These are phyloP conservation scores for Volvox carteri DNA, from an alignment of 163 green algal species.

Conservation along the genomic window DNA sequence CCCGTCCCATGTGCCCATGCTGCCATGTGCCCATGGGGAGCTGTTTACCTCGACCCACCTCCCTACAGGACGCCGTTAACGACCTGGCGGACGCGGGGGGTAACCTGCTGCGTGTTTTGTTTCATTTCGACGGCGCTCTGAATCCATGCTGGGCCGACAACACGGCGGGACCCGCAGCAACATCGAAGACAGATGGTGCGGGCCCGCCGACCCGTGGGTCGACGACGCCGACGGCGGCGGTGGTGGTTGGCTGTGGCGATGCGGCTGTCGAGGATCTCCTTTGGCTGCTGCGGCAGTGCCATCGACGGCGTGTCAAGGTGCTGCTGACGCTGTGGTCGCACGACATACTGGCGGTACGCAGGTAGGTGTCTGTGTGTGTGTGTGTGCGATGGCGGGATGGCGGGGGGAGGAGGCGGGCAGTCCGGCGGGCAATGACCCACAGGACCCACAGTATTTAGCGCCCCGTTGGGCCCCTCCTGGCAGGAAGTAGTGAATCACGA, in stretches of 20 bases:
- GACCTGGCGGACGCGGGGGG: constrained; percentile 31
- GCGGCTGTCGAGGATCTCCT: constrained; percentile 39
- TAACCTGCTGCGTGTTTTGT: constrained; percentile 45
- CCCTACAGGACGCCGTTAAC: background rate
- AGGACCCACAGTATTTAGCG: too few species aligned
- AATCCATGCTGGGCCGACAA: constrained; percentile 30
- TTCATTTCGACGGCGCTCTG: constrained; percentile 32
- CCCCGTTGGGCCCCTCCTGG: too few species aligned
- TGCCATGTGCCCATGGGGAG: background rate
- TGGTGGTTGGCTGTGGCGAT: constrained; percentile 6
- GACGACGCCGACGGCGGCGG: background rate
- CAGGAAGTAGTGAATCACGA: too few species aligned
- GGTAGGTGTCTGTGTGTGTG: background rate
- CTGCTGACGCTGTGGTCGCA: constrained; percentile 55
- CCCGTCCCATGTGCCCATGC: background rate
- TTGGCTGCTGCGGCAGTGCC: constrained; percentile 46
- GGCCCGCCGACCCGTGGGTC: background rate
- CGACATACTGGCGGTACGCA: constrained; percentile 42
- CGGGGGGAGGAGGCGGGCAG: too few species aligned
- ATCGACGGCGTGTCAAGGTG: background rate
- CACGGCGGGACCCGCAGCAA: background rate
- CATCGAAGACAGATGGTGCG: background rate
- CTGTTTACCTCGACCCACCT: background rate
- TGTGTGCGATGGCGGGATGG: too few species aligned
- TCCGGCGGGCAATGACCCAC: too few species aligned